These are phyloP conservation scores for Chenopodium suecicum DNA, from an alignment of 148 eudicot genomes.

Conservation along the genomic window DNA sequence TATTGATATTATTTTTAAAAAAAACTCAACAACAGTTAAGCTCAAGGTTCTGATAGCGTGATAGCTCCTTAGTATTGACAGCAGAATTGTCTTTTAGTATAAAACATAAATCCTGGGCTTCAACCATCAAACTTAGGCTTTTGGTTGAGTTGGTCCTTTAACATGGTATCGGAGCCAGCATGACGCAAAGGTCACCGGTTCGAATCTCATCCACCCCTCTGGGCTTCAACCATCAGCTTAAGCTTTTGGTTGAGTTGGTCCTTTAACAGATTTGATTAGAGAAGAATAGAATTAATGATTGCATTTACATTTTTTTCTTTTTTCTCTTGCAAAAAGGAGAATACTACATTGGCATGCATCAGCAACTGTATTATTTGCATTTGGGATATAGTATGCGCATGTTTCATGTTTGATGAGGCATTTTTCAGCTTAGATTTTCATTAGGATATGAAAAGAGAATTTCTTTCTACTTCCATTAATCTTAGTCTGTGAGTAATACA, in stretches of 20 bases:
- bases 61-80: neutral
- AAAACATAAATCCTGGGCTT: too few species aligned
- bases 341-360: neutral
- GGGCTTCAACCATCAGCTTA: too few species aligned
- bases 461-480: neutral
- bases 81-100: neutral
- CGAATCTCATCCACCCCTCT: too few species aligned
- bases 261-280: neutral
- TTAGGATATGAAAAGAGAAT: neutral
- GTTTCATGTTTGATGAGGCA: neutral
- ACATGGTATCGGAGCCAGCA: too few species aligned
- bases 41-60: neutral
- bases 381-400: neutral
- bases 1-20: neutral
- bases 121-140: too few species aligned
- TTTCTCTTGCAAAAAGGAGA: neutral
- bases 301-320: neutral
- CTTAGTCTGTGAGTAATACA: neutral
- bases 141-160: too few species aligned
- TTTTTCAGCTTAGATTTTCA: neutral
- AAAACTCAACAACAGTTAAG: neutral
- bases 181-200: too few species aligned
- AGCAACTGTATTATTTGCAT: neutral
- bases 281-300: neutral
- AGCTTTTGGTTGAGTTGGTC: too few species aligned